phyloP scores from a whole-genome alignment of 306 rosid species.

The Castanospermum australe region DNA sequence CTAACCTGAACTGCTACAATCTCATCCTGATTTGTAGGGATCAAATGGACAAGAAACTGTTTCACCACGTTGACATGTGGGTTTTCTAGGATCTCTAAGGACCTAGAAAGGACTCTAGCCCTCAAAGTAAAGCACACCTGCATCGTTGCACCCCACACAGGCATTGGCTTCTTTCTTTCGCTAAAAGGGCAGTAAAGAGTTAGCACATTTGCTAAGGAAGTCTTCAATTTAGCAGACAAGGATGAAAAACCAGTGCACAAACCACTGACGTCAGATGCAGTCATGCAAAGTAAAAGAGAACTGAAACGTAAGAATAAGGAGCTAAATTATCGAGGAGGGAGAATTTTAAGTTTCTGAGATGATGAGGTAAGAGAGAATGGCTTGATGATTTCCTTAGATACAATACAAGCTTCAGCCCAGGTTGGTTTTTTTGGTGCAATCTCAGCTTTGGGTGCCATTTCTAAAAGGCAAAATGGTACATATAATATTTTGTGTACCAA shows the following conservation, averaged over 20 bases:
- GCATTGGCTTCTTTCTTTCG: conserved; percentile 14
- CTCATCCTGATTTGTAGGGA: neutral
- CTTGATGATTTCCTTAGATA: neutral
- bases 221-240: neutral
- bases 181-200: conserved; percentile 29
- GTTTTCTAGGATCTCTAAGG: neutral
- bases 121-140: conserved; percentile 16
- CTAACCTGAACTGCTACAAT: neutral
- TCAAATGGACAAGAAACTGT: conserved; percentile 16
- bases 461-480: too few relatives aligned
- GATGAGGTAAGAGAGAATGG: conserved; percentile 33
- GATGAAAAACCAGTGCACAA: neutral
- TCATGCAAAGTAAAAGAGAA: conserved; percentile 27
- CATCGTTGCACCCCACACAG: conserved; percentile 23
- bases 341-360: conserved; percentile 8
- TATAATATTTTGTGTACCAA: too few relatives aligned
- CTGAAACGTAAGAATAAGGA: conserved; percentile 14
- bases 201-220: conserved; percentile 19
- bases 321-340: conserved; percentile 32
- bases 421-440: too few relatives aligned
- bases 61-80: neutral
- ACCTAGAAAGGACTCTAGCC: neutral
- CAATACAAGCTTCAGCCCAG: neutral
- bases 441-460: too few relatives aligned
- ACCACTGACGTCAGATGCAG: neutral